These are phyloP conservation scores for Hanseniaspora lachancei DNA, from an alignment of 805 yeast species.

Conservation along the genomic window DNA sequence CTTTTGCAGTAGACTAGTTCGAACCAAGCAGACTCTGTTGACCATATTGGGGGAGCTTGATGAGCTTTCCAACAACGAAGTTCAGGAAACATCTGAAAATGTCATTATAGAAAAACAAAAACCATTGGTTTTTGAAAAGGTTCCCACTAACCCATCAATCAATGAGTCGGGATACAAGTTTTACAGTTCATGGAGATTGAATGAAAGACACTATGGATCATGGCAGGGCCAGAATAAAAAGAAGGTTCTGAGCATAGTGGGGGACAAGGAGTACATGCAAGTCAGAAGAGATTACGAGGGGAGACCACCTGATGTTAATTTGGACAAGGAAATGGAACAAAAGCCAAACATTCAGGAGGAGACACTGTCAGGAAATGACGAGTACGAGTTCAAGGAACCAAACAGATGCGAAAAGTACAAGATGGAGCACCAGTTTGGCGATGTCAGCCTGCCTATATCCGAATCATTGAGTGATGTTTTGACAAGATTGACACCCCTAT, in stretches of 20 bases:
- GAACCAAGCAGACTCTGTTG: slow-evolving; percentile 65
- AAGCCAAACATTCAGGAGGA: slow-evolving; percentile 25
- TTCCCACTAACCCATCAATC: not conserved
- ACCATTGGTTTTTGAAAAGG: slow-evolving; percentile 3
- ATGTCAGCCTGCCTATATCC: slow-evolving; percentile 46
- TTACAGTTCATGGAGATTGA: slow-evolving; percentile 62
- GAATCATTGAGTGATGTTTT: slow-evolving; percentile 67
- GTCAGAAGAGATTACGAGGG: slow-evolving; percentile 72
- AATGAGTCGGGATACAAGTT: slow-evolving; percentile 40
- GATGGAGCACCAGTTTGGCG: slow-evolving; percentile 29
- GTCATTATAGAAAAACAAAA: slow-evolving; percentile 12
- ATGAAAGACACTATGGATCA: slow-evolving; percentile 75
- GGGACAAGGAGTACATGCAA: slow-evolving; percentile 59
- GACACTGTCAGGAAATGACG: slow-evolving; percentile 12
- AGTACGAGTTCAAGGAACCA: slow-evolving; percentile 28
- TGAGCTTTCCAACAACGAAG: slow-evolving; percentile 14
- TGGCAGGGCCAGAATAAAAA: slow-evolving; percentile 70
- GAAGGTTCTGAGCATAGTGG: slow-evolving; percentile 49
- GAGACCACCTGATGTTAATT: slow-evolving; percentile 42
- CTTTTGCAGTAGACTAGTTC: slow-evolving; percentile 56
- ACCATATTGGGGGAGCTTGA: slow-evolving; percentile 44
- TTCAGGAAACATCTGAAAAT: not conserved
- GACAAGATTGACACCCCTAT: slow-evolving; percentile 49
- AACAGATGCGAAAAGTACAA: slow-evolving; percentile 25
- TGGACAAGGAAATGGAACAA: slow-evolving; percentile 29